Evolutionary conservation across 495 filamentous ascomycete genomes (phyloP).

Genomic region (Penicillium taxi): DNA sequence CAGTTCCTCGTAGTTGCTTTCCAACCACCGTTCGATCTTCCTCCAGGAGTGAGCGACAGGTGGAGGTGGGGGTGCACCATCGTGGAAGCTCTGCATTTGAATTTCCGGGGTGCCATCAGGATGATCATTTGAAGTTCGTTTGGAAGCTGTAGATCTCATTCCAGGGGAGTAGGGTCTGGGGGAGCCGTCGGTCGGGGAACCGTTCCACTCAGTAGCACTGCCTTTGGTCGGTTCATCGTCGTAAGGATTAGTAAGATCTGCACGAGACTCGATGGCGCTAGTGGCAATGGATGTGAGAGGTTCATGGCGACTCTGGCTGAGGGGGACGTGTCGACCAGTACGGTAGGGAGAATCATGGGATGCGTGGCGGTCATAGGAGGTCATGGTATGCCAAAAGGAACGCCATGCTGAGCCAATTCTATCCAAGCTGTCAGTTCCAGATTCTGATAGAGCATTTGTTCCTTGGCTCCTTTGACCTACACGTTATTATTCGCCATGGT

Average conservation of each 20-base stretch:
- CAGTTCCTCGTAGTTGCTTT: slow-evolving; percentile 90
- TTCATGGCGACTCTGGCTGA: slow-evolving; percentile 61
- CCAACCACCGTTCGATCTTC: slow-evolving; percentile 88
- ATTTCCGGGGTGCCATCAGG: slow-evolving; percentile 72
- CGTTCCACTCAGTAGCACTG: slow-evolving; percentile 51
- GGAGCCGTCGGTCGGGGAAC: slow-evolving; percentile 53
- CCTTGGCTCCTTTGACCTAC: slow-evolving; percentile 15
- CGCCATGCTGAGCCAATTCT: slow-evolving; percentile 59
- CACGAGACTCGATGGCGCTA: slow-evolving; percentile 67
- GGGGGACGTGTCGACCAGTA: slow-evolving; percentile 70
- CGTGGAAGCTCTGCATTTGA: slow-evolving; percentile 91
- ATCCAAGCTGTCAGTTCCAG: slow-evolving; percentile 1
- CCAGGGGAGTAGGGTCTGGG: slow-evolving; percentile 81
- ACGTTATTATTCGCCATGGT: slow-evolving; percentile 26
- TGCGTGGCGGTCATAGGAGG: slow-evolving; percentile 68
- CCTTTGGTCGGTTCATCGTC: slow-evolving; percentile 54
- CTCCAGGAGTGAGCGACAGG: slow-evolving; percentile 84
- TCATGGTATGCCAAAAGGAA: slow-evolving; percentile 97
- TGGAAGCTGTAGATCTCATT: slow-evolving; percentile 64
- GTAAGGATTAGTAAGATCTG: slow-evolving; percentile 66
- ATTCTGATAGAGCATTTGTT: background rate
- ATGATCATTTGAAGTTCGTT: slow-evolving; percentile 46
- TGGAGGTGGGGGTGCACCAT: slow-evolving; percentile 83
- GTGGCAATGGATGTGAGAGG: slow-evolving; percentile 71
- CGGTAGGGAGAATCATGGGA: slow-evolving; percentile 80